A percentile compares a stretch with the other conserved stretches of the same genome.
phyloP scores from a whole-genome alignment of 805 yeast species.

The Lipomyces chichibuensis region DNA sequence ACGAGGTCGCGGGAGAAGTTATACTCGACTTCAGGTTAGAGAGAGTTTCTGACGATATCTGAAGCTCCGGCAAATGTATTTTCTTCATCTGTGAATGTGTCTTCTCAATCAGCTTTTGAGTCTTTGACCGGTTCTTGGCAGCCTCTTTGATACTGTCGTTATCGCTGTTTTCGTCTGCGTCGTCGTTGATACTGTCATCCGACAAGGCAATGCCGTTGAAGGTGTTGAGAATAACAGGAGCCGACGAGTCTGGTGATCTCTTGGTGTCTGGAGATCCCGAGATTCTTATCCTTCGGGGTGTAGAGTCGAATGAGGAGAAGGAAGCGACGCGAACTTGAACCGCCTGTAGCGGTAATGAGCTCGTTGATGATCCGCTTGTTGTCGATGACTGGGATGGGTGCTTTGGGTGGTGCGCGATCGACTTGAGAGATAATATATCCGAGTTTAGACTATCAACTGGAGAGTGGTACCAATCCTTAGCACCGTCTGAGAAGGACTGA shows the following conservation, averaged over 20 bases:
- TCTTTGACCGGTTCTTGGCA: neutral
- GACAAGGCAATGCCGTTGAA: neutral
- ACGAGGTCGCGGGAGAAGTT: slow-evolving; percentile 1
- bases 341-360: slow-evolving; percentile 14
- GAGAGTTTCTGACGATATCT: slow-evolving; percentile 19
- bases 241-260: neutral
- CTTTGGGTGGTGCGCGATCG: neutral
- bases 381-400: neutral
- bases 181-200: slow-evolving; percentile 5
- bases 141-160: slow-evolving; percentile 6
- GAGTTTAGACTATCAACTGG: slow-evolving; percentile 1
- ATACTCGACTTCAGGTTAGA: slow-evolving; percentile 19
- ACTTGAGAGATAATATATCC: neutral
- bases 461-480: neutral
- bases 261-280: neutral
- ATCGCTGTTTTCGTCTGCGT: slow-evolving; percentile 13
- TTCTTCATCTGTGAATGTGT: slow-evolving; percentile 24
- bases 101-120: slow-evolving; percentile 11
- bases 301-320: slow-evolving; percentile 11
- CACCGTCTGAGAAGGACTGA: neutral
- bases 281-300: slow-evolving; percentile 17
- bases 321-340: slow-evolving; percentile 16
- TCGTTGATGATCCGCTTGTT: slow-evolving; percentile 9
- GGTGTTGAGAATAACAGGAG: neutral
- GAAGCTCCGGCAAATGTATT: slow-evolving; percentile 17